Conservation (phyloP, 345 rosid species). For the Eucalyptus cloeziana region DNA sequence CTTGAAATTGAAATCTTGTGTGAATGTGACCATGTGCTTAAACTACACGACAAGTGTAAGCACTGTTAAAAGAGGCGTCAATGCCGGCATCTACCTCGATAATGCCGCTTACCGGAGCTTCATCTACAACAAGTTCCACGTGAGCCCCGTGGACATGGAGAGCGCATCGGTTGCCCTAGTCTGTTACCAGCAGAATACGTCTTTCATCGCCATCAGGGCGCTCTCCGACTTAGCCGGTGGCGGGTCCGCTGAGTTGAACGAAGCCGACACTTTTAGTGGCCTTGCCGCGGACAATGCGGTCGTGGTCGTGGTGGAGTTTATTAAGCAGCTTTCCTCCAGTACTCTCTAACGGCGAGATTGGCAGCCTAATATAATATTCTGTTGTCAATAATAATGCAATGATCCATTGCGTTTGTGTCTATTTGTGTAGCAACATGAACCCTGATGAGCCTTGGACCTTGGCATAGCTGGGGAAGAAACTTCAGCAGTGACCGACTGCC, state of each 20-base stretch:
- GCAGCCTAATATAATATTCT: neutral
- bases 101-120: neutral
- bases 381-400: neutral
- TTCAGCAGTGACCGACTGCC: neutral
- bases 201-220: neutral
- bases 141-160: neutral
- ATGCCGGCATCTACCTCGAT: neutral
- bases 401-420: neutral
- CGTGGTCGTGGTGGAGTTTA: neutral
- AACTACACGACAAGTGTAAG: neutral
- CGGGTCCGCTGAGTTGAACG: neutral
- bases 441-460: neutral
- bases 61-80: neutral
- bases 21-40: neutral
- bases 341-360: neutral
- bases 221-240: neutral
- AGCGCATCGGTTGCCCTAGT: neutral
- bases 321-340: neutral
- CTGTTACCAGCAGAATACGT: neutral
- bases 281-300: neutral
- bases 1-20: neutral
- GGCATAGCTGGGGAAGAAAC: neutral
- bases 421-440: neutral
- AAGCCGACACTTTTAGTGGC: neutral
- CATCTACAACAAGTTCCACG: neutral